A percentile compares a stretch with the other conserved stretches of the same genome.
These are phyloP conservation scores for Fusarium floridanum DNA, from an alignment of 2,329 filamentous ascomycete species.

Conservation along the genomic window DNA sequence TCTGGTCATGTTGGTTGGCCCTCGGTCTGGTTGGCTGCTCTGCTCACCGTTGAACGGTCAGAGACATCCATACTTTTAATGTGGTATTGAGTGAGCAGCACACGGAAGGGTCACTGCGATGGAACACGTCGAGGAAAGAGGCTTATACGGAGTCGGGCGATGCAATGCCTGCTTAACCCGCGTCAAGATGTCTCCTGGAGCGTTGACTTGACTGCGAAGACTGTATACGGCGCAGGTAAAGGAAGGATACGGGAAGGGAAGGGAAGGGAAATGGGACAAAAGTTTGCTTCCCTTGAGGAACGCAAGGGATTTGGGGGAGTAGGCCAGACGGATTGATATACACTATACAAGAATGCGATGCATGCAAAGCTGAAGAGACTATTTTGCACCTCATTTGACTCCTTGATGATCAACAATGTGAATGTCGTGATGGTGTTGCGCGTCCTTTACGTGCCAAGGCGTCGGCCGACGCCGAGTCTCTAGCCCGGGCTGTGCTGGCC, in stretches of 20 bases:
- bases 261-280: constrained; percentile 36
- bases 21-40: constrained; percentile 28
- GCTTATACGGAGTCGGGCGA: constrained; percentile 26
- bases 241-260: constrained; percentile 9
- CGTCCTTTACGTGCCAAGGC: neutral
- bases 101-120: constrained; percentile 14
- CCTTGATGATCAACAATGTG: neutral
- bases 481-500: neutral
- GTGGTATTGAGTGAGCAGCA: constrained; percentile 22
- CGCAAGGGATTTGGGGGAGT: constrained; percentile 37
- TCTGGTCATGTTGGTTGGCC: constrained; percentile 29
- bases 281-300: constrained; percentile 39
- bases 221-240: constrained; percentile 34
- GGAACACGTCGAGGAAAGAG: constrained; percentile 20
- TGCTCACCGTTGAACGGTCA: constrained; percentile 45
- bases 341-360: constrained; percentile 48
- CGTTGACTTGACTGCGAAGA: constrained; percentile 40
- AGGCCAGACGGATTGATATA: constrained; percentile 43
- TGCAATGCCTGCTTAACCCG: constrained; percentile 29
- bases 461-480: neutral
- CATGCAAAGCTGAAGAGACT: constrained; percentile 42
- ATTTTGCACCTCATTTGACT: constrained; percentile 24
- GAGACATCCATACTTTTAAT: constrained; percentile 33
- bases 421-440: constrained; percentile 1
- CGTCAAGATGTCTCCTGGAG: constrained; percentile 37